Evolutionary conservation across 2,329 filamentous ascomycete species (phyloP), one percentile per base, ranked within the genome.

Genomic region (Metarhizium rileyi): DNA sequence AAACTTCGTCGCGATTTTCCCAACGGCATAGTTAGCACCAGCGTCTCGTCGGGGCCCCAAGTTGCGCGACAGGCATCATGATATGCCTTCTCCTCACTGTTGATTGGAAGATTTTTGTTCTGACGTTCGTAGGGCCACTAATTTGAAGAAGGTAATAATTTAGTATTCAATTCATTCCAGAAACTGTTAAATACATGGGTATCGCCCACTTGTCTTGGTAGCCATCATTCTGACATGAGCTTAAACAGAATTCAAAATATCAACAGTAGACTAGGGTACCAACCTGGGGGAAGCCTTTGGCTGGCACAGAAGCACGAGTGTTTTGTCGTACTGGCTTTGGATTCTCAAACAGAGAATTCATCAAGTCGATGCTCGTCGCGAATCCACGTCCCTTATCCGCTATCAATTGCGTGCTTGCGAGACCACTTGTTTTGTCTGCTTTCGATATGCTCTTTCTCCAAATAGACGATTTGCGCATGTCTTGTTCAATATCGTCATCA

Each of bases 301-400:
- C 70, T 52, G 74, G 66, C 56, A 72, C 62, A 33, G 73, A 68
- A 55, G 71, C 73, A 60, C 77, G 75, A 49, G 75, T 64, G 59
- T 75, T 78, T 59, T 78, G 73, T 48, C 70, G 68, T 55, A 75
- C 75, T 48, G 74, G 75, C 70, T 79, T 81, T 55, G 82, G 76
- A 67, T 85, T 80, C 65, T 87, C 86, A 68, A 94, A 96, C 50
- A 96, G 73, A 44, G 89, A 95, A 64, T 95, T 91, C 89, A 95
- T 96, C 64, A 96, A 73, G 71, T 96, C 93, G 69, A 97, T 95
- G 61, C 87, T 90, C 20, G 86, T 95, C 20, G 83, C 79, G 66
- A 95, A 91, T 1, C 85, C 84, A 55, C 80, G 80, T 48, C 77
- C 74, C 57, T 80, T 76, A 36, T 69, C 66, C 57, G 63, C 56